Percentiles rank a stretch among this genome's conserved stretches.
These are phyloP conservation scores for Paspalum vaginatum DNA, from an alignment of 176 grass and related monocot species.

Conservation along the genomic window DNA sequence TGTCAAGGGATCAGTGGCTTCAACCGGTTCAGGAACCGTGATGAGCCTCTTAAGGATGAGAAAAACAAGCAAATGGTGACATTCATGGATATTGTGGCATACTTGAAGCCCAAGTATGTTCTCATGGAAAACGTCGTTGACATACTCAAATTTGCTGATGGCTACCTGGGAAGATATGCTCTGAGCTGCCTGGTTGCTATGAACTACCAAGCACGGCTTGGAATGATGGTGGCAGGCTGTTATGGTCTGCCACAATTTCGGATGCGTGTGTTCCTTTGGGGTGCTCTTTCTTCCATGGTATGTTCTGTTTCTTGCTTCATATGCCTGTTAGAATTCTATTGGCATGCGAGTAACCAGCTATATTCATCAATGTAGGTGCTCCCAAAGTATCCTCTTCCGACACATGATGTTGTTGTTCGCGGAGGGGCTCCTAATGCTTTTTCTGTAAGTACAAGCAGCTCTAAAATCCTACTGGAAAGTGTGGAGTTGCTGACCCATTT, in stretches of 20 bases:
- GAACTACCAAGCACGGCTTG: constrained; percentile 82
- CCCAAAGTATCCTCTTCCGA: constrained; percentile 81
- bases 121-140: constrained; percentile 95
- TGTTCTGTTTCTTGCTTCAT: constrained; percentile 8
- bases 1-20: constrained; percentile 95
- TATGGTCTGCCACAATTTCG: constrained; percentile 89
- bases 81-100: constrained; percentile 79
- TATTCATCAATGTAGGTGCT: constrained; percentile 49
- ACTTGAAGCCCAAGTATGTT: constrained; percentile 80
- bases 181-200: constrained; percentile 70
- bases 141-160: constrained; percentile 81
- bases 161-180: constrained; percentile 75
- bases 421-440: constrained; percentile 72
- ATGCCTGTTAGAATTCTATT: neutral
- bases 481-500: neutral
- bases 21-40: constrained; percentile 79
- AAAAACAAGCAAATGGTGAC: constrained; percentile 90
- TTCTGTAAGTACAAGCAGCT: constrained; percentile 41
- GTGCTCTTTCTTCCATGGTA: constrained; percentile 76
- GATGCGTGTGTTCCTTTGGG: constrained; percentile 79
- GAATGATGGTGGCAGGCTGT: constrained; percentile 78
- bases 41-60: constrained; percentile 72
- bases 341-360: neutral
- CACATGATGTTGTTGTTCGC: constrained; percentile 73
- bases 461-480: neutral